Evolutionary conservation across 768 basidiomycete genomes (phyloP).

Genomic region (Sarcodon sp.): DNA sequence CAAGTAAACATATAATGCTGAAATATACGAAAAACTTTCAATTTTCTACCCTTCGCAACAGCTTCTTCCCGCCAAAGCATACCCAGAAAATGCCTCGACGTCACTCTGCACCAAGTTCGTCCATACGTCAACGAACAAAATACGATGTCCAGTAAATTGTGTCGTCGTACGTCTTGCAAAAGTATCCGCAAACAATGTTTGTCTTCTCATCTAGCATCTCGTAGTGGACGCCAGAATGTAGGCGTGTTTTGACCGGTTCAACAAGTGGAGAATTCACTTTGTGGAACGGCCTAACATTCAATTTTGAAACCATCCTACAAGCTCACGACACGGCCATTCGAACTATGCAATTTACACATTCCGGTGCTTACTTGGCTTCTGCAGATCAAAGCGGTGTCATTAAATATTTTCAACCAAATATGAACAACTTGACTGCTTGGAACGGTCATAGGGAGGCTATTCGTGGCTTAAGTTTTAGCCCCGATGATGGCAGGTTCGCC

Average conservation of each 20-base stretch:
- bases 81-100: conserved; percentile 82
- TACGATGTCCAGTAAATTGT: conserved; percentile 92
- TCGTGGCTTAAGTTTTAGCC: conserved; percentile 83
- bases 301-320: conserved; percentile 99
- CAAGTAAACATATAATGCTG: conserved; percentile 6
- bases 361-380: conserved; percentile 86
- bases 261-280: conserved; percentile 97
- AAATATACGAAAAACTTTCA: conserved; percentile 7
- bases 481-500: conserved; percentile 84
- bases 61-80: conserved; percentile 92
- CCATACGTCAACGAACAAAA: conserved; percentile 98
- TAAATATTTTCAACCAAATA: conserved; percentile 98
- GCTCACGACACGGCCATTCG: conserved; percentile 95
- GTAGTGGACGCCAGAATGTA: conserved; percentile 96
- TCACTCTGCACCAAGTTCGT: conserved; percentile 96
- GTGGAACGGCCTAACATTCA: conserved; percentile 99
- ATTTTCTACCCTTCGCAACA: conserved; percentile 18
- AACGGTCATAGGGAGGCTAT: conserved; percentile 94
- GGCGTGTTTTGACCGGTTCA: conserved; percentile 88
- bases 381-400: conserved; percentile 89
- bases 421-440: conserved; percentile 97
- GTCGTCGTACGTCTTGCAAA: conserved; percentile 56
- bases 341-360: conserved; percentile 80
- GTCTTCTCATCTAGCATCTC: background rate
- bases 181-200: background rate